These are phyloP conservation scores for Fusarium robinianum DNA, from an alignment of 2,329 filamentous ascomycete genomes.

Conservation along the genomic window DNA sequence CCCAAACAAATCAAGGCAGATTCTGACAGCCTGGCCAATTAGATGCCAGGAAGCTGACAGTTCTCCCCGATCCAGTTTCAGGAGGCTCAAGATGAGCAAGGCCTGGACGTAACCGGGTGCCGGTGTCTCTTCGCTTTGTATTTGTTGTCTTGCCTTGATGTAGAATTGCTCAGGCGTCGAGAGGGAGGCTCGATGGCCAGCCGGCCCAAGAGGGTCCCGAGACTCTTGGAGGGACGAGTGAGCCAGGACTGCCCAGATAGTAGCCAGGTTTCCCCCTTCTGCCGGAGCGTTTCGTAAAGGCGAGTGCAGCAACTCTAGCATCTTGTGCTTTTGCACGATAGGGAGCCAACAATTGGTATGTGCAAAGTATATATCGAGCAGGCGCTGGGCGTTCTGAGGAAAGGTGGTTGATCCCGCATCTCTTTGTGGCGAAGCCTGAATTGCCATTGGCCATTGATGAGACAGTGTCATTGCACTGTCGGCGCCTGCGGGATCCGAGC, in stretches of 20 bases:
- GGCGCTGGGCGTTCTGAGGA: not conserved
- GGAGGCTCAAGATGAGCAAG: conserved; percentile 1
- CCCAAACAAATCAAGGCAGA: not conserved
- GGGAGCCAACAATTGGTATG: conserved; percentile 2
- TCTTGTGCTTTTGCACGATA: conserved; percentile 3
- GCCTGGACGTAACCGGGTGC: not conserved
- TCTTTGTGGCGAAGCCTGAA: not conserved
- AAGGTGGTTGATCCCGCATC: not conserved
- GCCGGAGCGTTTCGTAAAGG: not conserved
- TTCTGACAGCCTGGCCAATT: conserved; percentile 2
- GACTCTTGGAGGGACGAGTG: conserved; percentile 1
- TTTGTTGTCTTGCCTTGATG: conserved; percentile 1
- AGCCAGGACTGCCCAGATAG: conserved; percentile 1
- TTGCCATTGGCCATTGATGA: not conserved
- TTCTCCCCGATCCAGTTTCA: not conserved
- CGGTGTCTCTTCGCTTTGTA: not conserved
- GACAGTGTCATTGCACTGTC: not conserved
- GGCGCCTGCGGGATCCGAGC: not conserved
- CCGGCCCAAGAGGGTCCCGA: not conserved
- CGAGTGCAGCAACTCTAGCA: conserved; percentile 1
- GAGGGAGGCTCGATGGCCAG: not conserved
- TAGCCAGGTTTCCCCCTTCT: conserved; percentile 1
- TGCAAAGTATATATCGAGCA: conserved; percentile 2
- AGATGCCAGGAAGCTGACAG: not conserved
- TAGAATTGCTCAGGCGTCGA: not conserved